Base-by-base conservation (phyloP, 208 protist genomes). In the Leptomonas pyrrhocoris region DNA sequence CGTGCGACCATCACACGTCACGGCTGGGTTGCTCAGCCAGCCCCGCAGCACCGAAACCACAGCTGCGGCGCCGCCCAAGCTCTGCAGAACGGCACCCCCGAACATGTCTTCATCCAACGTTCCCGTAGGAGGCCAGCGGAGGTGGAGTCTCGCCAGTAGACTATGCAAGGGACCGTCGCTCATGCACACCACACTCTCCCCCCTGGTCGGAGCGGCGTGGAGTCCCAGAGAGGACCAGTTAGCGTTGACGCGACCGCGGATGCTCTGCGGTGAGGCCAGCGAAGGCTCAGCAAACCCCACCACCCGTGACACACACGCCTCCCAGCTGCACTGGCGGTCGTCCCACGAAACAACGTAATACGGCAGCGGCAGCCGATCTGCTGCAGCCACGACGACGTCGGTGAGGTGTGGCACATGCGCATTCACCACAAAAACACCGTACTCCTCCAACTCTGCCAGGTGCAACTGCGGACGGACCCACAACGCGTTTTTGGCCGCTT, bases 401-500 rank as follows among this genome's bases (percentile, higher is more conserved):
- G 58, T 54, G 1, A 72, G 56, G 51, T 62, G 54, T 18, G 69
- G 63, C 19, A 77, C 57, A 54, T 74, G 67, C 43, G 69, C 77
- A 67, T 82, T 82, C 23, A 82, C 58, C 42, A 82, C 77, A 25
- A 56, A 75, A 19, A 82, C 66, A 9, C 72, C 77, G 43, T 77
- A 74, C 31, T 68, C 77, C 30, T 67, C 55, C 36, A 82, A 53
- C 45, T 82, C 67, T 16, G 49, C 63, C 51, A 82, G 12, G 54
- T 82, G 63, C 18, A 82, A 40, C 23, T 73, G 66, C 50, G 68
- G 68, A 15, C 67, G 53, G 46, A 77, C 64, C 61, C 68, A 73
- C 27, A 69, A 13, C 11, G 68, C 28, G 45, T 50, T 68, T 36
- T 72, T 56, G 2, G 72, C 55, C 2, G 38, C 49, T 9, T 70